Conservation (phyloP, 2,329 filamentous ascomycete species). For the Aquanectria penicillioides region DNA sequence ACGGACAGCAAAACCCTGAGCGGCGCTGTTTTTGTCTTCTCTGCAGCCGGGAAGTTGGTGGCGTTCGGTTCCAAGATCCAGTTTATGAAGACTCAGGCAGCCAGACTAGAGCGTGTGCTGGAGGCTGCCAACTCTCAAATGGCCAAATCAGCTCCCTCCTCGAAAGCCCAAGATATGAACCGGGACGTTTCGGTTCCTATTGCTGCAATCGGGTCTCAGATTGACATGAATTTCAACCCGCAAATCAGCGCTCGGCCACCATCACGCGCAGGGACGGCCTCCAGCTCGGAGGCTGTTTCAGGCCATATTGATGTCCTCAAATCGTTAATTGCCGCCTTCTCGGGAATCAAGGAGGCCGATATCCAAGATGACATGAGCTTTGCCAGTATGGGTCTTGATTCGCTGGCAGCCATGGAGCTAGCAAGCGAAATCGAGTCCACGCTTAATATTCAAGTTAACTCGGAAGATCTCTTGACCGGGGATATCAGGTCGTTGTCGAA, state of each 20-base stretch:
- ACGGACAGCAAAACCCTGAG: slow-evolving; percentile 23
- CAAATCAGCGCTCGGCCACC: neutral
- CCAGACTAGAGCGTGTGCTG: slow-evolving; percentile 28
- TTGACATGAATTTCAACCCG: too few relatives aligned
- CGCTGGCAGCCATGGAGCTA: slow-evolving; percentile 31
- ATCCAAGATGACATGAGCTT: slow-evolving; percentile 26
- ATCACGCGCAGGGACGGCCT: neutral
- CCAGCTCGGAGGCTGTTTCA: neutral
- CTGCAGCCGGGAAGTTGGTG: slow-evolving; percentile 15
- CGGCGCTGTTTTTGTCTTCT: slow-evolving; percentile 30
- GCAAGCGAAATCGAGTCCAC: slow-evolving; percentile 28
- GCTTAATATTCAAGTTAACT: slow-evolving; percentile 20
- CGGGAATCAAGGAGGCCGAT: slow-evolving; percentile 26
- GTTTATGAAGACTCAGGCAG: slow-evolving; percentile 27
- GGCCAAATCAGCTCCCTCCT: neutral
- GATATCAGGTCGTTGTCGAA: slow-evolving; percentile 12
- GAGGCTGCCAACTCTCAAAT: slow-evolving; percentile 15
- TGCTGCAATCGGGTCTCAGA: too few relatives aligned
- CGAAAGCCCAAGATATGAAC: too few relatives aligned
- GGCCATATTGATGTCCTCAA: slow-evolving; percentile 8
- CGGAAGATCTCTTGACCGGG: slow-evolving; percentile 23
- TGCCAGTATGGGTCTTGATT: slow-evolving; percentile 30
- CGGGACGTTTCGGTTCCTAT: too few relatives aligned
- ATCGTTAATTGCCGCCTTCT: slow-evolving; percentile 23
- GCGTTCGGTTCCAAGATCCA: slow-evolving; percentile 27